Conservation (phyloP, 2,329 filamentous ascomycete species). For the Aspergillus latus region DNA sequence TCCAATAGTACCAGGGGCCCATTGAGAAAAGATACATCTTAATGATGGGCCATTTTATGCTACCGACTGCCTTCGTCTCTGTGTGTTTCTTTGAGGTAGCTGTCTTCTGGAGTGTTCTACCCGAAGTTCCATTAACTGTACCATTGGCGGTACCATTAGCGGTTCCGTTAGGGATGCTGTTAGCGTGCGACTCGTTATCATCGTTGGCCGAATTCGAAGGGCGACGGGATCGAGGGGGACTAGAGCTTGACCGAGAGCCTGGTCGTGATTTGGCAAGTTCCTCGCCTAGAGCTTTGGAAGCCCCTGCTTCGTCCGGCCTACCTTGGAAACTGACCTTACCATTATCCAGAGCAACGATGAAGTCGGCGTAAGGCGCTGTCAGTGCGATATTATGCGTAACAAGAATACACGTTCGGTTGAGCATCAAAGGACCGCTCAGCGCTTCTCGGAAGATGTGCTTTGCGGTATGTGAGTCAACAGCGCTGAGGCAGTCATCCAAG, state of each 20-base stretch:
- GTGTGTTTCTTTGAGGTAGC: constrained; percentile 53
- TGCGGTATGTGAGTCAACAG: constrained; percentile 94
- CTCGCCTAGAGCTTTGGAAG: constrained; percentile 84
- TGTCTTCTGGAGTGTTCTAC: constrained; percentile 41
- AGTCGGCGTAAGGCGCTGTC: constrained; percentile 75
- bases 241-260: constrained; percentile 68
- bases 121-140: constrained; percentile 36
- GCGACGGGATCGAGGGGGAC: constrained; percentile 71
- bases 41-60: constrained; percentile 85
- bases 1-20: constrained; percentile 98
- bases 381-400: constrained; percentile 95
- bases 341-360: constrained; percentile 83
- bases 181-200: constrained; percentile 49
- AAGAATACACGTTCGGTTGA: constrained; percentile 82
- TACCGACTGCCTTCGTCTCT: constrained; percentile 79
- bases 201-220: constrained; percentile 69
- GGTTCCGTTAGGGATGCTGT: constrained; percentile 18
- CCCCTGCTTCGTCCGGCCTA: constrained; percentile 72
- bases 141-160: constrained; percentile 45
- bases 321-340: constrained; percentile 77
- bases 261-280: constrained; percentile 75
- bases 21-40: constrained; percentile 82
- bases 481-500: constrained; percentile 91
- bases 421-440: constrained; percentile 85
- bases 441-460: constrained; percentile 98